Base-by-base conservation (phyloP, 768 basidiomycete species). In the Lentinula aciculospora region DNA sequence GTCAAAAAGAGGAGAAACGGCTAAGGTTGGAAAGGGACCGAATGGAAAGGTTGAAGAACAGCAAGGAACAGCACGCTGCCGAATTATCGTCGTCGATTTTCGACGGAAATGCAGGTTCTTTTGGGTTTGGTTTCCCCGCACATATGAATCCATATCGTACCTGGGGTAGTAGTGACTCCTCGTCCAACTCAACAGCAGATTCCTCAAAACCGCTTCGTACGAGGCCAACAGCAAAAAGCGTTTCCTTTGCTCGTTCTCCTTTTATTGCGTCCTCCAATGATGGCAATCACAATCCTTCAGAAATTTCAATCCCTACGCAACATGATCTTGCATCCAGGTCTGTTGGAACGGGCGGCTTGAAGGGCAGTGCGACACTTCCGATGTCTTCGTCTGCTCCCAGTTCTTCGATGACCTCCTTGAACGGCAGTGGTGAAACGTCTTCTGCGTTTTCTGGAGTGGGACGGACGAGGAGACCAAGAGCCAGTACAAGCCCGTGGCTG, bases 401-500 rank as follows among this genome's bases (percentile, higher is more conserved):
- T 31, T 31, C 19, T 21, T 37, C 40, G 29, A 49, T 34, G 19
- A 57, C 44, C 10, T 37, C 45, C 12, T 6, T 48, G 13, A 46
- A 36, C 2, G 56, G 34, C 32, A 47, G 13, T n/a, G 47, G 28
- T 28, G 31, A 32, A 2, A 32, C 29, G 1, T 32, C 29, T 6
- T 50, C 12, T 1, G 17, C 19, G 1, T 17, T 21, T 36, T 36
- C 36, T 29, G 27, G 19, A 1, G 17, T 37, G 34, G 40, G 36
- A 40, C 25, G 60, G 17, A 53, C 60, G 63, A 69, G 76, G 36
- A 78, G 91, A 34, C 89, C 85, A 42, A 78, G 91, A 62, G 89
- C 88, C 54, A 84, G 77, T 61, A 90, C 89, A 28, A 80, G 83
- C 60, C 84, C 88, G 25, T 79, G 81, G 75, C 65, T 88, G 45